Percentiles rank a stretch among this genome's conserved stretches.
Conservation (phyloP, 371 early-diverging fungal species). For the Rhizopus stolonifer region DNA sequence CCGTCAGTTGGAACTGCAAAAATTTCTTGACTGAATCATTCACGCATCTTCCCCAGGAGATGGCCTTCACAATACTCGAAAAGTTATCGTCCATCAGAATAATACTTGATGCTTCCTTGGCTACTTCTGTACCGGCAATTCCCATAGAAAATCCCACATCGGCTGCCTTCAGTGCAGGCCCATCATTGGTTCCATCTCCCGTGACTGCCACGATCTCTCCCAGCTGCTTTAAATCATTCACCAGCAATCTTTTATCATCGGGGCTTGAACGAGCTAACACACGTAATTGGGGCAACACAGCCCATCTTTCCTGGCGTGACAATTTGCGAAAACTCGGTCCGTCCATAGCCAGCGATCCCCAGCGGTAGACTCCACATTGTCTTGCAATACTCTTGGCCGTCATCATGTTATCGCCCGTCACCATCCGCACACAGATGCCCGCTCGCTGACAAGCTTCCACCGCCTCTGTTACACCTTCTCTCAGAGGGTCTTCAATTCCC, state of each 20-base stretch:
- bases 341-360: slow-evolving; percentile 65
- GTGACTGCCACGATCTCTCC: slow-evolving; percentile 81
- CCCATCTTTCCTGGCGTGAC: slow-evolving; percentile 47
- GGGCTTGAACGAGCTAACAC: slow-evolving; percentile 78
- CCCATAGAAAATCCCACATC: slow-evolving; percentile 88
- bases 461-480: slow-evolving; percentile 68
- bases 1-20: slow-evolving; percentile 78
- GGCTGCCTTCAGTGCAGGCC: slow-evolving; percentile 76
- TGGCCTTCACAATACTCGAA: slow-evolving; percentile 71
- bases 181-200: slow-evolving; percentile 83
- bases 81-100: slow-evolving; percentile 84
- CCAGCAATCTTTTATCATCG: slow-evolving; percentile 74
- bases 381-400: slow-evolving; percentile 76
- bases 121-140: slow-evolving; percentile 78
- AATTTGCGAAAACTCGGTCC: slow-evolving; percentile 69
- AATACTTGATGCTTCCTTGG: slow-evolving; percentile 80
- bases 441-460: slow-evolving; percentile 68
- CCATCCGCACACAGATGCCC: slow-evolving; percentile 83
- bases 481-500: slow-evolving; percentile 77
- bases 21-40: slow-evolving; percentile 81
- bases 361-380: slow-evolving; percentile 66
- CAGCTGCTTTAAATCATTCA: slow-evolving; percentile 57
- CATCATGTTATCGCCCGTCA: slow-evolving; percentile 78
- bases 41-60: slow-evolving; percentile 80
- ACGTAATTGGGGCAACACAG: slow-evolving; percentile 59